Evolutionary conservation across 805 yeast species (phyloP).

Genomic region (Tetrapisispora arboricola): DNA sequence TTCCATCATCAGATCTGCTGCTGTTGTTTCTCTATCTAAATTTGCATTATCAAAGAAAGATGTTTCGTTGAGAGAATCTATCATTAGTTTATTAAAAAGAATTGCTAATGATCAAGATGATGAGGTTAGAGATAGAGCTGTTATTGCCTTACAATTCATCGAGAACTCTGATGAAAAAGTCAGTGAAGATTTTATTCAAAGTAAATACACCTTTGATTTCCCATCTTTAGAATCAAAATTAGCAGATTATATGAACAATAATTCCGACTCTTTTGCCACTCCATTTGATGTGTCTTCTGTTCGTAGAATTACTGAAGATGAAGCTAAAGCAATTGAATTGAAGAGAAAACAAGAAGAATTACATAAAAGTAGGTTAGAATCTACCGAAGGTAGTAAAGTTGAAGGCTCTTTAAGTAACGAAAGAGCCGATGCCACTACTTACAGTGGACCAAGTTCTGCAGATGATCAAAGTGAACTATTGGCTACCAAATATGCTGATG

Average conservation of each 20-base stretch:
- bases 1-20: slow-evolving; percentile 90
- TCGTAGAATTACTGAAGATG: slow-evolving; percentile 58
- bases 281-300: slow-evolving; percentile 67
- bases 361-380: slow-evolving; percentile 20
- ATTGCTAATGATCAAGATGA: slow-evolving; percentile 86
- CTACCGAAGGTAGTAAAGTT: slow-evolving; percentile 18
- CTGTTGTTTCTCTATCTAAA: slow-evolving; percentile 84
- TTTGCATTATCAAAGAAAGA: slow-evolving; percentile 73
- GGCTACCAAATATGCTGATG: slow-evolving; percentile 61
- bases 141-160: slow-evolving; percentile 66
- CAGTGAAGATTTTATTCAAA: slow-evolving; percentile 45
- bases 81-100: slow-evolving; percentile 66
- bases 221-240: slow-evolving; percentile 70
- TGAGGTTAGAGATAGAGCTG: slow-evolving; percentile 97
- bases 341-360: slow-evolving; percentile 37
- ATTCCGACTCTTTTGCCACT: slow-evolving; percentile 31
- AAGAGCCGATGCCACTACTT: slow-evolving; percentile 18
- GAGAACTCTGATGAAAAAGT: slow-evolving; percentile 27
- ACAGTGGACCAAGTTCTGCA: slow-evolving; percentile 21
- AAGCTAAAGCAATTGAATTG: slow-evolving; percentile 53
- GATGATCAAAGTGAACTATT: slow-evolving; percentile 30
- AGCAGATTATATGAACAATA: slow-evolving; percentile 47
- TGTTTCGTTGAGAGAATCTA: slow-evolving; percentile 52
- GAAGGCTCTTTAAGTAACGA: slow-evolving; percentile 14
- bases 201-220: slow-evolving; percentile 61